Evolutionary conservation across 805 yeast species (phyloP).

Genomic region (Kazachstania martiniae): DNA sequence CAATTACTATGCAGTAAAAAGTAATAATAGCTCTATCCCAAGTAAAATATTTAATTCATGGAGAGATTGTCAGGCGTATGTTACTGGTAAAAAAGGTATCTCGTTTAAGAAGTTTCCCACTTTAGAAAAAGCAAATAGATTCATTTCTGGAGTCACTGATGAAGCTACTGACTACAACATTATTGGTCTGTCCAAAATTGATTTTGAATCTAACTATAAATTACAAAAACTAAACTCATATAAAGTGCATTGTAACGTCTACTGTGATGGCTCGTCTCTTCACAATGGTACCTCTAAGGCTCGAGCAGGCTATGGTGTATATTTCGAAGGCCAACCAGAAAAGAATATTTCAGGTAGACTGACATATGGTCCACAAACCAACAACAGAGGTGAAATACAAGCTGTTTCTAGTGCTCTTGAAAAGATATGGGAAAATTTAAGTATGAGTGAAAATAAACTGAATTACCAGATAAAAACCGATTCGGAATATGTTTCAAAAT

Average conservation of each 20-base stretch:
- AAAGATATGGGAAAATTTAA: constrained; percentile 26
- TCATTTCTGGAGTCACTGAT: constrained; percentile 13
- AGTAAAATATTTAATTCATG: constrained; percentile 25
- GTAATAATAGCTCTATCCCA: constrained; percentile 15
- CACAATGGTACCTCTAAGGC: constrained; percentile 39
- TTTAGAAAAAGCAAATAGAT: constrained; percentile 26
- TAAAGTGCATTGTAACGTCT: constrained; percentile 28
- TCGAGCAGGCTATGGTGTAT: constrained; percentile 62
- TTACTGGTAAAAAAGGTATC: constrained; percentile 29
- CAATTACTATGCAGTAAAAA: constrained; percentile 28
- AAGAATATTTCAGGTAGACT: constrained; percentile 45
- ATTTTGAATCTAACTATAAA: constrained; percentile 8
- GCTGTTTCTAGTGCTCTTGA: constrained; percentile 53
- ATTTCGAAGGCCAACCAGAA: constrained; percentile 43
- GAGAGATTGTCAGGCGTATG: constrained; percentile 26
- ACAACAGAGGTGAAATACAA: constrained; percentile 68
- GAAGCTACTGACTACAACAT: constrained; percentile 10
- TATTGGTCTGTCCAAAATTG: constrained; percentile 9
- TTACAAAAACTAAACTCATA: background rate
- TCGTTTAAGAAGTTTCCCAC: constrained; percentile 34
- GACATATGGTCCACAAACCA: constrained; percentile 44
- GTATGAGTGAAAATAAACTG: constrained; percentile 8
- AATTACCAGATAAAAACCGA: constrained; percentile 49
- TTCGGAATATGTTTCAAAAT: constrained; percentile 53
- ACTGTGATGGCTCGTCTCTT: constrained; percentile 71